Evolutionary conservation across 805 yeast species (phyloP).

Genomic region (Vanderwaltozyma yarrowii): DNA sequence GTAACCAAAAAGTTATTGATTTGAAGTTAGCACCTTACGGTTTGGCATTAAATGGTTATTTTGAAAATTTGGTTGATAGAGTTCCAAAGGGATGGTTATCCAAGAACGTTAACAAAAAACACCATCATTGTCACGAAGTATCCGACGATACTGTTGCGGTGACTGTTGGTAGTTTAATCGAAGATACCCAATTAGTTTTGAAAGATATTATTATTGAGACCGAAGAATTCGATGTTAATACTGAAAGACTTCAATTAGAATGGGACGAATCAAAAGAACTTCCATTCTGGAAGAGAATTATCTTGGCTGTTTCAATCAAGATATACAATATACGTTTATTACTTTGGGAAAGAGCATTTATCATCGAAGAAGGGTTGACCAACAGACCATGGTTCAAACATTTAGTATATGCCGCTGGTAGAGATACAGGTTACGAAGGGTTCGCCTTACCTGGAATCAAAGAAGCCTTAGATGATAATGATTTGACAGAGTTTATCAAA

Average conservation of each 20-base stretch:
- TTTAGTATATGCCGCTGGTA: constrained; percentile 42
- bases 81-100: constrained; percentile 33
- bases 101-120: neutral
- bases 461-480: constrained; percentile 42
- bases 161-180: neutral
- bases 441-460: constrained; percentile 42
- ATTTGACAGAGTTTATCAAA: constrained; percentile 27
- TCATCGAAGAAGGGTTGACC: constrained; percentile 36
- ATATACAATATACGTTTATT: constrained; percentile 30
- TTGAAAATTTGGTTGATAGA: constrained; percentile 27
- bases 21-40: constrained; percentile 32
- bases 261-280: constrained; percentile 25
- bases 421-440: constrained; percentile 48
- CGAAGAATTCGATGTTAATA: constrained; percentile 18
- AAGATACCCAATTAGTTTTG: neutral
- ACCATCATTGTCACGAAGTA: constrained; percentile 1
- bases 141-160: neutral
- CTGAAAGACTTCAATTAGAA: constrained; percentile 11
- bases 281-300: constrained; percentile 26
- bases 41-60: constrained; percentile 28
- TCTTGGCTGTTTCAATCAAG: constrained; percentile 19
- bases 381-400: constrained; percentile 47
- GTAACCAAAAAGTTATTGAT: constrained; percentile 38
- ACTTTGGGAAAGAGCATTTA: constrained; percentile 36
- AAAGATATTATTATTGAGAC: neutral